Evolutionary conservation across 2,329 filamentous ascomycete species (phyloP).

Genomic region (Rhinocladiella similis): DNA sequence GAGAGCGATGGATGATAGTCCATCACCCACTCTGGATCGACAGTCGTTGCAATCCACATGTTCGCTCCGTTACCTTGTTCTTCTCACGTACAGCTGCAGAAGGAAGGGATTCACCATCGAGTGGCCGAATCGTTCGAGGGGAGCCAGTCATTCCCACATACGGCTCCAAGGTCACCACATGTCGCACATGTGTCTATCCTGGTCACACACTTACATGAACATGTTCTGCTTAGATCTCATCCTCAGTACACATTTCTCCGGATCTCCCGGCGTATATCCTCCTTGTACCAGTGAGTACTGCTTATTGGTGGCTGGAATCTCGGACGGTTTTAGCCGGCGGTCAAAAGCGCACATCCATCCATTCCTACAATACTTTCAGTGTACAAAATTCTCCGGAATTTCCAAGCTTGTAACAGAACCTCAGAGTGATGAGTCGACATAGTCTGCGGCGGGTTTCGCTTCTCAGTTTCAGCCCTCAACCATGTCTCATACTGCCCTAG

Average conservation of each 20-base stretch:
- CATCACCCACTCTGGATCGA: too few species aligned
- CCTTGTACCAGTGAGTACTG: neutral
- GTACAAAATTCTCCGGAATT: neutral
- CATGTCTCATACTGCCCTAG: neutral
- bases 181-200: neutral
- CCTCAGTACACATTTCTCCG: neutral
- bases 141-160: neutral
- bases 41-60: too few species aligned
- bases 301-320: neutral
- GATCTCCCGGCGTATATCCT: neutral
- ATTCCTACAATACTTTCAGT: neutral
- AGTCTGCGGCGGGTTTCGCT: neutral
- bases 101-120: neutral
- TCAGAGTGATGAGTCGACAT: neutral
- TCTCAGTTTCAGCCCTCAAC: neutral
- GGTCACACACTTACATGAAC: neutral
- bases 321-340: neutral
- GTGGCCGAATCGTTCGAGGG: neutral
- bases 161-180: neutral
- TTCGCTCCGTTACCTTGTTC: too few species aligned
- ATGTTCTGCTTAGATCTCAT: neutral
- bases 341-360: neutral
- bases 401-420: neutral
- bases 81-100: too few species aligned
- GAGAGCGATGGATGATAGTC: too few species aligned